These are phyloP conservation scores for Coemansia furcata DNA, from an alignment of 192 early-diverging fungal genomes.

Conservation along the genomic window DNA sequence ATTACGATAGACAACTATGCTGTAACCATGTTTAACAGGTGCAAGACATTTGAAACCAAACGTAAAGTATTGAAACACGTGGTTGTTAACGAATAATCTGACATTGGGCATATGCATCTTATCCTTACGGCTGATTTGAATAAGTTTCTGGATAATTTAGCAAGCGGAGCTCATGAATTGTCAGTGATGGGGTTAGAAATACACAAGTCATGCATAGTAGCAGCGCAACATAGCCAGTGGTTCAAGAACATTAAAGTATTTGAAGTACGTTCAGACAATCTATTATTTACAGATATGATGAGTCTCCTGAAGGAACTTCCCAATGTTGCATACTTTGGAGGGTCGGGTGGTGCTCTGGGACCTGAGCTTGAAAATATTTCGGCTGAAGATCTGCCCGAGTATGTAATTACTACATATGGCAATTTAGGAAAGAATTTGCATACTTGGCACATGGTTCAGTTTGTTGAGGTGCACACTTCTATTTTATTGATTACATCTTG, in stretches of 20 bases:
- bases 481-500: background rate
- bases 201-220: background rate
- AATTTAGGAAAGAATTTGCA: background rate
- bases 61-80: background rate
- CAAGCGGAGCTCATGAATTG: background rate
- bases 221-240: background rate
- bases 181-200: background rate
- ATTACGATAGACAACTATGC: background rate
- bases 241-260: background rate
- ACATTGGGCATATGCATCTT: background rate
- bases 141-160: background rate
- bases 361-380: too few relatives aligned
- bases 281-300: background rate
- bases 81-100: background rate
- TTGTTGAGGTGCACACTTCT: background rate
- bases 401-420: too few relatives aligned
- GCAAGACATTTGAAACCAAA: background rate
- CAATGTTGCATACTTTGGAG: too few relatives aligned
- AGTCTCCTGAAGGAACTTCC: too few relatives aligned
- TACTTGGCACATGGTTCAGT: background rate
- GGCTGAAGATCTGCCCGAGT: too few relatives aligned
- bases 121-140: background rate
- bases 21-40: background rate
- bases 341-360: too few relatives aligned
- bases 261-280: background rate